Base-by-base conservation (phyloP, 352 stramenopile genomes). In the Globisporangium acanthophoron region DNA sequence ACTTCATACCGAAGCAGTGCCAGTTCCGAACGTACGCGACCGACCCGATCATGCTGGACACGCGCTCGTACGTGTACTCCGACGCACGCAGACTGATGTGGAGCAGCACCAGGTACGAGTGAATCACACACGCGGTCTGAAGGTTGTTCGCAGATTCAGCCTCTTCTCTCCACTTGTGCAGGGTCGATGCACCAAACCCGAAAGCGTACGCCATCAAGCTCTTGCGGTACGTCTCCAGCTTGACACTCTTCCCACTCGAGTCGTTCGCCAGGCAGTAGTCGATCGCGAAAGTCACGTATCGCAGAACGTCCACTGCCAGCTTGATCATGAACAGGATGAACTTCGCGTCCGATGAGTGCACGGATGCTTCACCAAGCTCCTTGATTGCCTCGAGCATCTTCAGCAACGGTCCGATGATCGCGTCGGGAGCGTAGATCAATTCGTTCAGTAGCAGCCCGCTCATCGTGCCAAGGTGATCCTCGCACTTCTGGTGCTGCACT, bases 371-470 rank as follows among this genome's bases (percentile, higher is more conserved):
- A 2, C 79, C 80, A 37, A 95, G 77, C 55, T 95, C 85, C 31
- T 81, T 85, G 48, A 93, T 84, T 11, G 80, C 82, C 21, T 90
- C 62, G 13, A 96, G 59, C 77, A 97, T 94, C 41, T 85, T 82
- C n/a, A 96, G 44, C 13, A 96, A 56, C 8, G 87, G 81, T 12
- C 65, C 47, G 33, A 94, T 52, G 41, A 93, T 71, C 27, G 85
- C 94, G 61, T 98, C 90, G 33, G 97, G 96, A 6, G 91, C 96
- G 70, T 98, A 97, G 15, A 96, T 79, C 48, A 99, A 86, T 65
- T 99, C 97, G 67, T 99, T 99, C 52, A 99, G 90, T 13, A 99
- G 75, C 24, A 98, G 91, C 4, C 97, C 97, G 56, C 97, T 94
- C 67, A 97, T 96, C 2, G 97, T 99, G 9, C 96, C 89, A 27